A percentile compares a stretch with the other conserved stretches of the same genome.
These are phyloP conservation scores for Chlorella sorokiniana DNA, from an alignment of 139 green algal species.

Conservation along the genomic window DNA sequence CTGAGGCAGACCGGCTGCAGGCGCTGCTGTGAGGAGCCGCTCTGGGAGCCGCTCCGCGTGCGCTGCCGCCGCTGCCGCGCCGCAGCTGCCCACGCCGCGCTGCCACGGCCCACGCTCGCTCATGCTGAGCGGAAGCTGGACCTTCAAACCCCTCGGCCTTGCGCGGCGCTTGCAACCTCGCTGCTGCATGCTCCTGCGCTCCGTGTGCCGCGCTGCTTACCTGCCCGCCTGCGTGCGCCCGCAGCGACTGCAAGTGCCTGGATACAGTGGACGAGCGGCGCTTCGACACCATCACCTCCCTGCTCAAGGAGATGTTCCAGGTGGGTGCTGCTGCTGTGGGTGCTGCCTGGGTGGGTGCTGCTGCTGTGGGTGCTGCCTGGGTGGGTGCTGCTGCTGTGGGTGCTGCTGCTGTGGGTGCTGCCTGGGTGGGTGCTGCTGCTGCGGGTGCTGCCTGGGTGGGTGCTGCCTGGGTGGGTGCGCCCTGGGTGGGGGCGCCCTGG, in stretches of 20 bases:
- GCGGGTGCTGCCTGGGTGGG: neutral
- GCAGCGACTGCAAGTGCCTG: conserved; percentile 22
- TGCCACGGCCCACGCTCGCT: neutral
- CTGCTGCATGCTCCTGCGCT: neutral
- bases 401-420: neutral
- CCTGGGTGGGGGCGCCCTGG: too few relatives aligned
- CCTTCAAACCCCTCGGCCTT: too few relatives aligned
- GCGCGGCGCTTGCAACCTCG: too few relatives aligned
- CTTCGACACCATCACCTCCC: conserved; percentile 22
- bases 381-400: neutral
- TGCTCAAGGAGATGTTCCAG: conserved; percentile 22
- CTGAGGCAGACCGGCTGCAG: neutral
- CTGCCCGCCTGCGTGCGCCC: neutral
- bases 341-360: neutral
- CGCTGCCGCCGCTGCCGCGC: neutral
- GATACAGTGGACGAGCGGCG: conserved; percentile 24
- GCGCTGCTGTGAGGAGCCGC: neutral
- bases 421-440: neutral
- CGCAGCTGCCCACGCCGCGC: too few relatives aligned
- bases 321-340: neutral
- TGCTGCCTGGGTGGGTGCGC: too few relatives aligned
- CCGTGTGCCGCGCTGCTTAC: neutral
- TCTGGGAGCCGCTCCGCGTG: too few relatives aligned
- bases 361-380: neutral
- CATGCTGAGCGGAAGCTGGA: too few relatives aligned